Conservation (phyloP, 345 rosid genomes). For the Eucalyptus erythrocorys region DNA sequence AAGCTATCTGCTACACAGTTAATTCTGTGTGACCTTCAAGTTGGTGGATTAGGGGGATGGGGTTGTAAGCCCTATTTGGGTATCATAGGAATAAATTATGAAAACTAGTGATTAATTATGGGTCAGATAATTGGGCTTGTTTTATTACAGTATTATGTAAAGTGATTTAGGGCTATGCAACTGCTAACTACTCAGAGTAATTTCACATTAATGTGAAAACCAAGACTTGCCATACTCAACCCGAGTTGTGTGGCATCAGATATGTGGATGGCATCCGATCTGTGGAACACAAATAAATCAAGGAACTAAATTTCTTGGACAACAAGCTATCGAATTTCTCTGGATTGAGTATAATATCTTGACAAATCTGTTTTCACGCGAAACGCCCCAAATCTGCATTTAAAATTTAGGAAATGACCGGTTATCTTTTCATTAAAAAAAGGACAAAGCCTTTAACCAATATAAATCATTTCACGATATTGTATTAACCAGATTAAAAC, state of each 20-base stretch:
- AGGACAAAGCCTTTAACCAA: not conserved
- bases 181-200: not conserved
- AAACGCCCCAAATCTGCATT: fast-evolving
- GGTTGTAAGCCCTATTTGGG: not conserved
- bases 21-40: not conserved
- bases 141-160: not conserved
- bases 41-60: not conserved
- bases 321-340: not conserved
- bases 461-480: not conserved
- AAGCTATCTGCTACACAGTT: not conserved
- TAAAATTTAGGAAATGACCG: fast-evolving
- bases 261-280: not conserved
- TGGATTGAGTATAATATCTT: not conserved
- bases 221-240: not conserved
- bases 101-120: not conserved
- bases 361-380: not conserved
- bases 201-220: not conserved
- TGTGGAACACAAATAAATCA: not conserved
- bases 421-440: not conserved
- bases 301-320: not conserved
- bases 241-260: not conserved
- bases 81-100: not conserved
- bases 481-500: not conserved
- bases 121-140: not conserved
- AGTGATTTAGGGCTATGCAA: not conserved